Evolutionary conservation across 2,329 filamentous ascomycete genomes (phyloP).

Genomic region (Diaporthe sp.): DNA sequence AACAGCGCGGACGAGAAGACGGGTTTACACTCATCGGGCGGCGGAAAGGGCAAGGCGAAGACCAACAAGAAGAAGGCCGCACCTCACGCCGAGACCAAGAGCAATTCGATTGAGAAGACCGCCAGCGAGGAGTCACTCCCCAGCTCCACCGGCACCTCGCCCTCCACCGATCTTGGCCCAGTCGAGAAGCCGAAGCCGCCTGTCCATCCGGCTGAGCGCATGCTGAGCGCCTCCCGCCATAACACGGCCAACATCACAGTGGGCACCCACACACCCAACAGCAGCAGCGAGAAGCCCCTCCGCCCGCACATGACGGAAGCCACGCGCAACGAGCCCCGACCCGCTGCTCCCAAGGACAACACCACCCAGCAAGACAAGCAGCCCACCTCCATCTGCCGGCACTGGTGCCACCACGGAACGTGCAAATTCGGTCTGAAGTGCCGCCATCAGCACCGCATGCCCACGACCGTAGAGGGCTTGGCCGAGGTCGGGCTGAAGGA

Average conservation of each 20-base stretch:
- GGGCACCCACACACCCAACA: neutral
- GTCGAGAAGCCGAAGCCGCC: neutral
- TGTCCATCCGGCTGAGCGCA: neutral
- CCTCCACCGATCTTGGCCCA: neutral
- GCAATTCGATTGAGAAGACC: neutral
- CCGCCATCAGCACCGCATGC: slow-evolving; percentile 63
- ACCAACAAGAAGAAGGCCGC: neutral
- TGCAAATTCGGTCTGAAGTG: slow-evolving; percentile 62
- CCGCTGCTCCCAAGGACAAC: slow-evolving; percentile 10
- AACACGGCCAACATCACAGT: neutral
- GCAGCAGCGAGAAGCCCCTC: neutral
- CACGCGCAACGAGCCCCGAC: neutral
- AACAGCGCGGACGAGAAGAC: slow-evolving; percentile 29
- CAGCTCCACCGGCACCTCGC: neutral
- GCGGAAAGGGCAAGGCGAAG: neutral
- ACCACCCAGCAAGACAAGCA: slow-evolving; percentile 8
- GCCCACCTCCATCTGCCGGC: slow-evolving; percentile 53
- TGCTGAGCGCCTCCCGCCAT: slow-evolving; percentile 28
- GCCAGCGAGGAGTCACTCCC: neutral
- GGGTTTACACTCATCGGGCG: neutral
- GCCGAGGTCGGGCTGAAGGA: slow-evolving; percentile 57
- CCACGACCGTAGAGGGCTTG: slow-evolving; percentile 56
- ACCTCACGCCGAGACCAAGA: neutral
- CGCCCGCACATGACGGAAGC: slow-evolving; percentile 29
- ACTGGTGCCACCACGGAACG: slow-evolving; percentile 64